Base-by-base conservation (phyloP, 164 flowering plant species). In the Paratinospora sagittata region DNA sequence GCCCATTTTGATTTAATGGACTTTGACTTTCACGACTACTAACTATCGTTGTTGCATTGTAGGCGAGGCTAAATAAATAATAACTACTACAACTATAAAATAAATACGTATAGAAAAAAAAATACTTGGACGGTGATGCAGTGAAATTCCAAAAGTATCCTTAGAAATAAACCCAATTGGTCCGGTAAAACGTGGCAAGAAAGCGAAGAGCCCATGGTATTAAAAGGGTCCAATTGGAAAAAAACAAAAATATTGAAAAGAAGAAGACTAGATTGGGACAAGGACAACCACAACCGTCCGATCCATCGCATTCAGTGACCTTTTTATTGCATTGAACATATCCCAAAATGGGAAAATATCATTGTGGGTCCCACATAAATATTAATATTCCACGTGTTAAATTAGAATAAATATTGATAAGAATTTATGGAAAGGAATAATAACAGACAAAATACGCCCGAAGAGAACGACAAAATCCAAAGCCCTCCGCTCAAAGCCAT, bases 401-500 rank as follows among this genome's bases (percentile, higher is more conserved):
- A 65, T 64, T 33, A 64, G 41, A 39, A 39, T 8, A 39, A 39
- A 66, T n/a, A 43, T 57, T 14, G 17, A 57, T 11, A 57, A 57
- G 24, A 57, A 7, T 7, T 57, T 57, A 14, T 6, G 10, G 23
- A 58, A 21, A 21, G 23, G 26, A 58, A 16, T 5, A 11, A n/a
- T n/a, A n/a, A n/a, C n/a, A n/a, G 69, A 68, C 61, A 49, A 68
- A 68, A 68, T 55, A 12, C 45, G 10, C 23, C 21, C 17, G 57
- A 24, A 34, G 72, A 69, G 65, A 19, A 37, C 65, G 72, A 69
- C 72, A 69, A 69, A 69, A 33, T 19, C 41, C 19, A 36, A 36
- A 49, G 26, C 30, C 64, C 17, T 24, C 14, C 57, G 12, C 16
- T 27, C 84, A 80, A 79, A 76, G 70, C 75, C 83, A 78, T 82